phyloP scores from a whole-genome alignment of 805 yeast genomes.

The Candida peoriensis region DNA sequence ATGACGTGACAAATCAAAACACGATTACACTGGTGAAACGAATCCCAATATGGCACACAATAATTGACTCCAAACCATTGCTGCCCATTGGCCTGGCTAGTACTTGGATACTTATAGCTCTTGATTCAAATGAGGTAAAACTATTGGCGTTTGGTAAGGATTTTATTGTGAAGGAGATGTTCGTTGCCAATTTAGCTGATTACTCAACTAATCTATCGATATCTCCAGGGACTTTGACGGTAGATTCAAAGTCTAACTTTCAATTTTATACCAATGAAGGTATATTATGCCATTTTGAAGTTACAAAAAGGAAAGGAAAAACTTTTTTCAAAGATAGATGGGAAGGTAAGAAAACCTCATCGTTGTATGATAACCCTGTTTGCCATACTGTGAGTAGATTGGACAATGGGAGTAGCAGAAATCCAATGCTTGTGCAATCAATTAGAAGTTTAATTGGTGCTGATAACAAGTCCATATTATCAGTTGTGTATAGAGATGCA shows the following conservation, averaged over 20 bases:
- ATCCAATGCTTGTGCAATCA: constrained; percentile 13
- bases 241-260: constrained; percentile 9
- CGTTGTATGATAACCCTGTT: constrained; percentile 11
- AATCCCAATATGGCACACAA: constrained; percentile 11
- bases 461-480: not conserved
- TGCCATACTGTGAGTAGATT: constrained; percentile 11
- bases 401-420: constrained; percentile 9
- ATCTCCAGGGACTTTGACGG: constrained; percentile 11
- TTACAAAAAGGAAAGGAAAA: no score
- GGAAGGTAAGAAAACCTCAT: constrained; percentile 2
- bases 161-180: constrained; percentile 10
- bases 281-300: no score
- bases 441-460: constrained; percentile 11
- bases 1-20: constrained; percentile 1
- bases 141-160: constrained; percentile 14
- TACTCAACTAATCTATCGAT: constrained; percentile 5
- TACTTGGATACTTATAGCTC: constrained; percentile 13
- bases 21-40: constrained; percentile 6
- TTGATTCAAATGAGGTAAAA: constrained; percentile 12
- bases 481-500: constrained; percentile 7
- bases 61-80: constrained; percentile 13
- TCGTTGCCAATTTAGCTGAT: constrained; percentile 8
- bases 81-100: constrained; percentile 7
- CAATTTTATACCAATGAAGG: constrained; percentile 18
- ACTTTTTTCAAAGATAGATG: no score